phyloP scores from a whole-genome alignment of 768 basidiomycete species.

The Calocera viscosa region DNA sequence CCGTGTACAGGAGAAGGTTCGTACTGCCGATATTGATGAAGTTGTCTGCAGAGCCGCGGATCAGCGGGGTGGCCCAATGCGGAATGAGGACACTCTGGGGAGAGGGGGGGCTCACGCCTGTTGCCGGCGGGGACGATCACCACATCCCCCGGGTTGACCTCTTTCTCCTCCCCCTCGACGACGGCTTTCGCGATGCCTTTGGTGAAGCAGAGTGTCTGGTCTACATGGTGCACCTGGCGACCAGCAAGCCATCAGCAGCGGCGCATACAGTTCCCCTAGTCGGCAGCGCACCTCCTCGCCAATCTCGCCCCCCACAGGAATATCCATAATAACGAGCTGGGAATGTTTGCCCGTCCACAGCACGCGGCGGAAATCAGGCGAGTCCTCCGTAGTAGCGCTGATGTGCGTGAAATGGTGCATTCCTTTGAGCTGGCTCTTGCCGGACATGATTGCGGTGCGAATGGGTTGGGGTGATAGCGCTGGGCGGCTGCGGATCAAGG shows the following conservation, averaged over 20 bases:
- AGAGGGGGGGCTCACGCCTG: constrained; percentile 22
- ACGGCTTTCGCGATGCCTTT: constrained; percentile 28
- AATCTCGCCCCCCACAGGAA: constrained; percentile 13
- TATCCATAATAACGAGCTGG: constrained; percentile 19
- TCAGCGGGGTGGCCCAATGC: too few relatives aligned
- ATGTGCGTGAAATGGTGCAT: not conserved
- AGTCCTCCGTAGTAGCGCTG: not conserved
- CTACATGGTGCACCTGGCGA: constrained; percentile 26
- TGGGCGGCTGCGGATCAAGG: not conserved
- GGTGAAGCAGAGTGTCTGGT: constrained; percentile 30
- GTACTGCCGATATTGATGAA: constrained; percentile 27
- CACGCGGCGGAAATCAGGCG: constrained; percentile 19
- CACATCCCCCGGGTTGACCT: constrained; percentile 29
- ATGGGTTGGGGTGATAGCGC: not conserved
- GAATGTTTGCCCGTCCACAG: constrained; percentile 19
- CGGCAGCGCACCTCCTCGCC: constrained; percentile 10
- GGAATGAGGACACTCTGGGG: too few relatives aligned
- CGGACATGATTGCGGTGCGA: not conserved
- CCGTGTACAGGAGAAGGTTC: constrained; percentile 29
- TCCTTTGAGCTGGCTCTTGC: not conserved
- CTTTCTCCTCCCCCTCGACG: constrained; percentile 30
- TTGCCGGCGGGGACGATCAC: constrained; percentile 32
- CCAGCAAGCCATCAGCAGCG: constrained; percentile 4
- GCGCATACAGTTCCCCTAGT: not conserved
- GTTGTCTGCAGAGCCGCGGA: constrained; percentile 9